A percentile compares a stretch with the other conserved stretches of the same genome.
Conservation (phyloP, 768 basidiomycete species). For the Hemileccinum impolitum region DNA sequence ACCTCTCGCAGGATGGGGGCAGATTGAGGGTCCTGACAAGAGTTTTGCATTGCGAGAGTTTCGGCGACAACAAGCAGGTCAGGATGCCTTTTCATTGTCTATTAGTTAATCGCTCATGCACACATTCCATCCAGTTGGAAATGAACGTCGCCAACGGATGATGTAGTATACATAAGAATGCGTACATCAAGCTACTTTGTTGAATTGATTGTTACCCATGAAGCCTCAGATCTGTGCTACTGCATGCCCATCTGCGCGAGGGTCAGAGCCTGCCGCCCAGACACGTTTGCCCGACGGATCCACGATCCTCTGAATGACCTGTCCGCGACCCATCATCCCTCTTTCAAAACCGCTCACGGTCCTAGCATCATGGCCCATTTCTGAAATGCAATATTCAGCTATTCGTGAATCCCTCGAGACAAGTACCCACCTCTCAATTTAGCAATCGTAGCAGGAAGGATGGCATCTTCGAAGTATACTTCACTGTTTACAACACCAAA, state of each 20-base stretch:
- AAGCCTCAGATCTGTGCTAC: slow-evolving; percentile 67
- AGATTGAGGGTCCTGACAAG: slow-evolving; percentile 71
- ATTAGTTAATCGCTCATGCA: slow-evolving; percentile 1
- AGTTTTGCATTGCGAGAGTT: slow-evolving; percentile 85
- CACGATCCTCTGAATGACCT: slow-evolving; percentile 81
- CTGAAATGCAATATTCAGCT: slow-evolving; percentile 35
- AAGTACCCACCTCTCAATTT: slow-evolving; percentile 59
- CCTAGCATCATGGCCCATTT: slow-evolving; percentile 86
- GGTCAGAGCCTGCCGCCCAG: slow-evolving; percentile 95
- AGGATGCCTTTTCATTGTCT: slow-evolving; percentile 10
- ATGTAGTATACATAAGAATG: slow-evolving; percentile 40
- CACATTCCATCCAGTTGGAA: slow-evolving; percentile 45
- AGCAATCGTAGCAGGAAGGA: slow-evolving; percentile 56
- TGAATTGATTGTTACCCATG: neutral
- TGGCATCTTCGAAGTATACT: slow-evolving; percentile 87
- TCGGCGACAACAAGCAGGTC: slow-evolving; percentile 62
- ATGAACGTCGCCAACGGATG: slow-evolving; percentile 56
- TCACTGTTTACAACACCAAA: slow-evolving; percentile 72
- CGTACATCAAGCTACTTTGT: slow-evolving; percentile 3
- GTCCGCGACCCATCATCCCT: slow-evolving; percentile 75
- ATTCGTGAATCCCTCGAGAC: neutral
- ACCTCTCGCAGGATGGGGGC: slow-evolving; percentile 91
- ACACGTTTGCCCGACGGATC: slow-evolving; percentile 67
- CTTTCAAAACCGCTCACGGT: slow-evolving; percentile 57
- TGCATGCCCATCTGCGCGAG: slow-evolving; percentile 85